phyloP scores from a whole-genome alignment of 1,284 basidiomycete genomes.

The Rhodotorula sp. region DNA sequence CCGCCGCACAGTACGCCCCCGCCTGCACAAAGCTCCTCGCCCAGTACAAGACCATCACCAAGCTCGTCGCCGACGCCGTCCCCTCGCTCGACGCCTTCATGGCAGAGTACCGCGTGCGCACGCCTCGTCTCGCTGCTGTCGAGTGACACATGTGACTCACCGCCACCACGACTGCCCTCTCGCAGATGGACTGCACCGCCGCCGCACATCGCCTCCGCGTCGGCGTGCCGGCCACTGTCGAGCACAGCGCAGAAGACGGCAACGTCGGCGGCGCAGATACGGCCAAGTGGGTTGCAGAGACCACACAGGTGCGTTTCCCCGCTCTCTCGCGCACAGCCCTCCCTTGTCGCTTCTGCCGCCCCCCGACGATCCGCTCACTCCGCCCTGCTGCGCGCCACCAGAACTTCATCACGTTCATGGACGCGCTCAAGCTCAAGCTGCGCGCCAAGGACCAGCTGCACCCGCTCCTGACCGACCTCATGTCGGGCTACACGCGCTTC shows the following conservation, averaged over 20 bases:
- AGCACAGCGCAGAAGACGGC: slow-evolving; percentile 71
- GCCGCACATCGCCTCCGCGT: slow-evolving; percentile 86
- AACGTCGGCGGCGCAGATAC: slow-evolving; percentile 65
- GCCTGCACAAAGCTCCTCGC: slow-evolving; percentile 88
- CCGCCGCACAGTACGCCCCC: slow-evolving; percentile 91
- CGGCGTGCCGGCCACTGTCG: slow-evolving; percentile 93
- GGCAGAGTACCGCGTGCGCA: slow-evolving; percentile 78
- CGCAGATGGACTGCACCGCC: slow-evolving; percentile 89
- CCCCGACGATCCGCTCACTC: rapidly evolving
- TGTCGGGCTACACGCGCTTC: slow-evolving; percentile 87
- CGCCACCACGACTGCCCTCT: rapidly evolving
- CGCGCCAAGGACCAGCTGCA: slow-evolving; percentile 96
- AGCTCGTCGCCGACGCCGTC: slow-evolving; percentile 83
- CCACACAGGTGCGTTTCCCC: slow-evolving; percentile 72
- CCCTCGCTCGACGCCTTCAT: slow-evolving; percentile 85
- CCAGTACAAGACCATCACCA: slow-evolving; percentile 96
- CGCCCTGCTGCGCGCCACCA: slow-evolving; percentile 47
- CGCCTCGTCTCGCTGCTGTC: too few species aligned
- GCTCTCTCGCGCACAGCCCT: too few species aligned
- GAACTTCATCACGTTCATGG: slow-evolving; percentile 99
- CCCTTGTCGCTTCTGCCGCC: neutral
- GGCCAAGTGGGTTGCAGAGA: slow-evolving; percentile 97
- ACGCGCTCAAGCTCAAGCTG: slow-evolving; percentile 87
- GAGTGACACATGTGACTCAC: too few species aligned
- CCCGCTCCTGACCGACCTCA: slow-evolving; percentile 89